Percentiles rank a stretch among this genome's conserved stretches.
Evolutionary conservation across 805 yeast species (phyloP).

Genomic region (Cyberlindnera mississippiensis): DNA sequence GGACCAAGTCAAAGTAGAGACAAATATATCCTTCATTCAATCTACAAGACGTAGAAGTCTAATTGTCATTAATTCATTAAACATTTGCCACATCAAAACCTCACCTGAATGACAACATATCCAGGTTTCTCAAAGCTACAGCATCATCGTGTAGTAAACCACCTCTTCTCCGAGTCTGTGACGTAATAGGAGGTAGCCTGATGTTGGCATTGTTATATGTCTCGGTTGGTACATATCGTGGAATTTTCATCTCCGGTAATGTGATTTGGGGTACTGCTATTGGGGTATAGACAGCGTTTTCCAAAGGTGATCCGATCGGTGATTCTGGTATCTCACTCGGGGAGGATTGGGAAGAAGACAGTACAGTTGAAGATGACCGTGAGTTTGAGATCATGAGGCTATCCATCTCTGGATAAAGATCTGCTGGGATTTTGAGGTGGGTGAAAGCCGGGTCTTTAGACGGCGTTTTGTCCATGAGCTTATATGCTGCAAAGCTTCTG

Average conservation of each 20-base stretch:
- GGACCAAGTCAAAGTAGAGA: too few relatives aligned
- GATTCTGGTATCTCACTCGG: neutral
- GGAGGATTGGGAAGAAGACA: neutral
- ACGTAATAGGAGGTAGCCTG: neutral
- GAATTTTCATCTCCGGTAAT: neutral
- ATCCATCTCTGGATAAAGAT: constrained; percentile 31
- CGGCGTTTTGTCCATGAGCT: constrained; percentile 35
- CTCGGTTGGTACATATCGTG: neutral
- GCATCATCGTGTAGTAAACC: constrained; percentile 6
- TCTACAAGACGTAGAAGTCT: neutral
- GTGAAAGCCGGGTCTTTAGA: constrained; percentile 36
- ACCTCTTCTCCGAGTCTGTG: neutral
- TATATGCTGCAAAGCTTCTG: constrained; percentile 27
- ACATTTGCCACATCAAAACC: too few relatives aligned
- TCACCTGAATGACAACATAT: constrained; percentile 14
- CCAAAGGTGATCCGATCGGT: neutral
- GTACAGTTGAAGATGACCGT: neutral
- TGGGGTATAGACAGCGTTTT: neutral
- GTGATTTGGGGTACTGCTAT: neutral
- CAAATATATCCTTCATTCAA: too few relatives aligned
- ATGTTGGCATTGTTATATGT: neutral
- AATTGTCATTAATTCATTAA: neutral
- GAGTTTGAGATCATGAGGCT: neutral
- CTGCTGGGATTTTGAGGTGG: constrained; percentile 32
- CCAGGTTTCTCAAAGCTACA: constrained; percentile 12